Evolutionary conservation across 441 rosid genomes (phyloP), one percentile per base, ranked within the genome.

Genomic region (Pelargonium australe): DNA sequence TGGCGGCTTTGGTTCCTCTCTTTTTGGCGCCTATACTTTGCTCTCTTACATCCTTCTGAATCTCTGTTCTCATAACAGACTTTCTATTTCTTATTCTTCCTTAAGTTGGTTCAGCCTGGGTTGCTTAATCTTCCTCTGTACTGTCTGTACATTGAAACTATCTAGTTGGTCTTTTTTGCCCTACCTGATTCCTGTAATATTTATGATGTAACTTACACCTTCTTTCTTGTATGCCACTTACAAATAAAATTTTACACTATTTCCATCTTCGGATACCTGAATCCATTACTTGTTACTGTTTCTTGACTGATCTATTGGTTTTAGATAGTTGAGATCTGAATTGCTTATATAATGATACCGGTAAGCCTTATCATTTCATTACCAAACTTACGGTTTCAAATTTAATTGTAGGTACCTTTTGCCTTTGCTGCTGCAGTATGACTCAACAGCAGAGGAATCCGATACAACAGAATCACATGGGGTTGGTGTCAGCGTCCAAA

Each of bases 401-500:
- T 70, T 76, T 70, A 63, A 70, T 70, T 68, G 73, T 82, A 95
- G 99, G 99, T 92, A 82, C 80, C 97, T 95, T 67, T 76, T 95
- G 69, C 99, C 99, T 49, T 80, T 92, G 80, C 78, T 95, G 86
- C 92, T 95, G 70, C 99, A 95, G 83, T 95, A 87, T 81, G 99
- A 95, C 85, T 89, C 98, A 68, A 95, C 99, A 70, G 99, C 97
- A 6, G 96, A 89, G 78, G 98, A 91, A 81, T 84, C 96, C 63
- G 92, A 85, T 67, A 77, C 85, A 31, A 70, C 63, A 9, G 96
- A 91, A 77, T 91, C 98, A 49, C 98, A 83, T 79, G 95, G 94
- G 68, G 99, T 92, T 78, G 99, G 99, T 71, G 85, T 89, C 72
- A 92, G 97, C 78, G 90, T 92, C 82, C 99, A 95, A 83, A 91